Percentiles rank a stretch among this genome's conserved stretches.
Evolutionary conservation across 345 rosid species (phyloP).

Genomic region (Iberis pinnata): DNA sequence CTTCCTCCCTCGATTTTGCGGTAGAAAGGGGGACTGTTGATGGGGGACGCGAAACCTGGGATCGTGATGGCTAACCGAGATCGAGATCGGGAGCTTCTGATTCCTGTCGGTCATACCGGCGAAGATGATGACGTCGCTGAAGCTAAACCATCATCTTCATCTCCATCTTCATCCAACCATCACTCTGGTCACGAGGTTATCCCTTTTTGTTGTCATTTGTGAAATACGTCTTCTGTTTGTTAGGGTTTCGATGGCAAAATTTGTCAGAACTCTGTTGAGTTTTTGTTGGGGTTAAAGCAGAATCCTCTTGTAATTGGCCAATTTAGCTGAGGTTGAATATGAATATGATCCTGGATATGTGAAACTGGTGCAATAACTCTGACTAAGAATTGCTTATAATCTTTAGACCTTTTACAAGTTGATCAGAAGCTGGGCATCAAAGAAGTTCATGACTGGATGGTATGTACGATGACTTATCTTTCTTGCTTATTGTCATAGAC

Average conservation of each 20-base stretch:
- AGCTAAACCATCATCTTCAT: slow-evolving; percentile 62
- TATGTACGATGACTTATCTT: slow-evolving; percentile 12
- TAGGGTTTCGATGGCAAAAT: slow-evolving; percentile 10
- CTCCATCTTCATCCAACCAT: slow-evolving; percentile 57
- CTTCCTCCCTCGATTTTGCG: slow-evolving; percentile 6
- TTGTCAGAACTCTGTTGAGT: neutral
- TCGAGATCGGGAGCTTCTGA: slow-evolving; percentile 90
- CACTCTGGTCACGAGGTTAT: slow-evolving; percentile 67
- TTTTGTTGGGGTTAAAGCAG: too few species aligned
- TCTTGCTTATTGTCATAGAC: slow-evolving; percentile 8
- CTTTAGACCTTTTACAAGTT: slow-evolving; percentile 77
- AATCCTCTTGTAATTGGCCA: too few species aligned
- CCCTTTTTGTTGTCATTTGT: too few species aligned
- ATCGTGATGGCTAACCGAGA: slow-evolving; percentile 63
- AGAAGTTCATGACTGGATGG: slow-evolving; percentile 99
- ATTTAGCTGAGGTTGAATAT: neutral
- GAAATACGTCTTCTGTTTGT: slow-evolving; percentile 7
- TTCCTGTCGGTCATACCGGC: slow-evolving; percentile 57
- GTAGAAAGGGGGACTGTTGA: slow-evolving; percentile 21
- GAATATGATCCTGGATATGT: neutral
- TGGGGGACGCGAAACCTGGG: slow-evolving; percentile 79
- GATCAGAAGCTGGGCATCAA: slow-evolving; percentile 95
- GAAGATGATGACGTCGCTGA: slow-evolving; percentile 34
- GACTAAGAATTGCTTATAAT: neutral
- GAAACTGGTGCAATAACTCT: too few species aligned